A percentile compares a stretch with the other conserved stretches of the same genome.
phyloP scores from a whole-genome alignment of 352 stramenopile species.

The Pythium vanterpoolii region DNA sequence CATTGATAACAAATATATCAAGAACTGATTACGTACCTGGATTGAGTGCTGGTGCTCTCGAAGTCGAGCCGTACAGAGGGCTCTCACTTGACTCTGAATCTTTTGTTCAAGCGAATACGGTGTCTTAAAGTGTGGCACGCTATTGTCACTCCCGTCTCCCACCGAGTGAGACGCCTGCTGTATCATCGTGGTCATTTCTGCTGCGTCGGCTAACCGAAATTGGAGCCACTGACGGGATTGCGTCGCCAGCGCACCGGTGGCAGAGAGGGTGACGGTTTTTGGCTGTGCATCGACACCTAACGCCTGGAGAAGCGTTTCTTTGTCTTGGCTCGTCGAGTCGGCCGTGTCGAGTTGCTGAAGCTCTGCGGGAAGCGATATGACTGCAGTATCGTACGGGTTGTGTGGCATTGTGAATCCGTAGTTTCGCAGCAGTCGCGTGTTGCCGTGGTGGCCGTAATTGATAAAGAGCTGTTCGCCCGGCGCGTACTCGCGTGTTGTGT shows the following conservation, averaged over 20 bases:
- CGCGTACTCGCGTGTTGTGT: slow-evolving; percentile 52
- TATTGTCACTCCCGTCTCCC: not conserved
- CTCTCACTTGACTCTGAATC: slow-evolving; percentile 13
- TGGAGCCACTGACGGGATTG: slow-evolving; percentile 52
- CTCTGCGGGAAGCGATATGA: slow-evolving; percentile 32
- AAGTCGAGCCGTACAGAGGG: slow-evolving; percentile 6
- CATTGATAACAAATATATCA: too few species aligned
- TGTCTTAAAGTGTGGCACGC: slow-evolving; percentile 19
- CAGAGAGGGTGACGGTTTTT: slow-evolving; percentile 25
- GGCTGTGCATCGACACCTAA: not conserved
- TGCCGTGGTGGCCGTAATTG: slow-evolving; percentile 70
- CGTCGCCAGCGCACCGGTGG: slow-evolving; percentile 31
- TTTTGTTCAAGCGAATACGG: slow-evolving; percentile 27
- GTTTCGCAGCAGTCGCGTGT: slow-evolving; percentile 71
- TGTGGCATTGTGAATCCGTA: slow-evolving; percentile 60
- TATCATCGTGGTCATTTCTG: slow-evolving; percentile 44
- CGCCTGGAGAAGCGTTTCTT: slow-evolving; percentile 10
- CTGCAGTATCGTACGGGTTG: slow-evolving; percentile 45
- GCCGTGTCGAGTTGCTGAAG: slow-evolving; percentile 34
- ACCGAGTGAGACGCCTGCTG: slow-evolving; percentile 23
- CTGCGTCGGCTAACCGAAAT: slow-evolving; percentile 39
- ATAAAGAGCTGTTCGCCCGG: slow-evolving; percentile 76
- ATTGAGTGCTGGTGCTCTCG: slow-evolving; percentile 23
- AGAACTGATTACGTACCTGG: slow-evolving; percentile 28
- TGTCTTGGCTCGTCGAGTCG: slow-evolving; percentile 30